Conservation (phyloP, 2,329 filamentous ascomycete genomes). For the Calonectria leucothoes region DNA sequence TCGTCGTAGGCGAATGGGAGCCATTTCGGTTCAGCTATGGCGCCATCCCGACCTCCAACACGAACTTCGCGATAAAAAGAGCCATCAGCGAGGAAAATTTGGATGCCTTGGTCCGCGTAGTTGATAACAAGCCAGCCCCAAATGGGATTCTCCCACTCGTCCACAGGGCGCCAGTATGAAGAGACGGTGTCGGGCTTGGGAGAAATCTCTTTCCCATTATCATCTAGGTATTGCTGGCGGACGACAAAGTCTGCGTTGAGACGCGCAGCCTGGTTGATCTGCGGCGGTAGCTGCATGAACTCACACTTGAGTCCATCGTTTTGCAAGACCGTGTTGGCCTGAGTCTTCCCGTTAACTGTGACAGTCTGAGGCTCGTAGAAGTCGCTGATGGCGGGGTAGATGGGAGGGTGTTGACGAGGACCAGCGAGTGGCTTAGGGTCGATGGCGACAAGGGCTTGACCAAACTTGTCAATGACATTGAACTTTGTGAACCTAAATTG, state of each 20-base stretch:
- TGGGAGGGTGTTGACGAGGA: conserved; percentile 29
- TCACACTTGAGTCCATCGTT: conserved; percentile 42
- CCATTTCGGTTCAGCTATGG: conserved; percentile 43
- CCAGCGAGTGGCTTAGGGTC: conserved; percentile 37
- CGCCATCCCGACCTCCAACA: conserved; percentile 45
- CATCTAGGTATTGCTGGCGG: no score
- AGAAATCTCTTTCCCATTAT: conserved; percentile 14
- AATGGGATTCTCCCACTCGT: conserved; percentile 54
- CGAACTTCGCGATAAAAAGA: conserved; percentile 56
- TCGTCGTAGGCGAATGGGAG: conserved; percentile 45
- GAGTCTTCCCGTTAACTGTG: no score
- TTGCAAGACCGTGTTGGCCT: conserved; percentile 18
- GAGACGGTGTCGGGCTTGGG: no score
- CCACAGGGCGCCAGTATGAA: conserved; percentile 25
- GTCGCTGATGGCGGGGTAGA: conserved; percentile 51
- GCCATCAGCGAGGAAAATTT: conserved; percentile 55
- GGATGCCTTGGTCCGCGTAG: conserved; percentile 53
- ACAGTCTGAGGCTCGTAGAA: conserved; percentile 41
- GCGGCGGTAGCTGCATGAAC: conserved; percentile 53
- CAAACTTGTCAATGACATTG: conserved; percentile 63
- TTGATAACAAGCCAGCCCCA: conserved; percentile 57
- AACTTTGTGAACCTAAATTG: conserved; percentile 59
- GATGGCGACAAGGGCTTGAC: conserved; percentile 51
- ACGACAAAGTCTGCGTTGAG: conserved; percentile 53
- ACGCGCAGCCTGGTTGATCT: conserved; percentile 53